These are phyloP conservation scores for Murraya paniculata DNA, from an alignment of 345 rosid species.

Conservation along the genomic window DNA sequence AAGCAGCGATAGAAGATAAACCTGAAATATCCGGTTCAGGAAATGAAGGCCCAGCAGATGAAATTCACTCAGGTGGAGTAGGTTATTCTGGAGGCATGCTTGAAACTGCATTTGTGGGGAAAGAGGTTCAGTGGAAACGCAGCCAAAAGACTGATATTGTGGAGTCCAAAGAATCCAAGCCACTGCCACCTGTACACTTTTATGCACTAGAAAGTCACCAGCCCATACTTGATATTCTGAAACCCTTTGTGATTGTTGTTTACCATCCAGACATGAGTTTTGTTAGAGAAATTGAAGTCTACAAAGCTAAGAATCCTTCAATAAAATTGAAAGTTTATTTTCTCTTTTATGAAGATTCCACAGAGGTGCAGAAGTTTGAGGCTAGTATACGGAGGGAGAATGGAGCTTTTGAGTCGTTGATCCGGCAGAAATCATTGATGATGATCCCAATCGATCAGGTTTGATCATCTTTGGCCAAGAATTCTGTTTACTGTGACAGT, in stretches of 20 bases:
- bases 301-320: slow-evolving; percentile 88
- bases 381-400: slow-evolving; percentile 92
- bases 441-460: slow-evolving; percentile 97
- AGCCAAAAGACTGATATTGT: slow-evolving; percentile 19
- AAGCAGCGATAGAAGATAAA: slow-evolving; percentile 24
- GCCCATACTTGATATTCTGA: slow-evolving; percentile 73
- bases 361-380: slow-evolving; percentile 92
- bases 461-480: slow-evolving; percentile 11
- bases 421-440: slow-evolving; percentile 94
- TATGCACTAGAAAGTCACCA: slow-evolving; percentile 78
- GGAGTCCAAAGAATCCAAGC: slow-evolving; percentile 27
- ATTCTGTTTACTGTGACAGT: background rate
- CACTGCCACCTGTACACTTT: slow-evolving; percentile 69
- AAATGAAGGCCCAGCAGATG: slow-evolving; percentile 36
- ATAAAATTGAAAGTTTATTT: slow-evolving; percentile 78
- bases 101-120: slow-evolving; percentile 11
- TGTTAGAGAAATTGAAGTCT: slow-evolving; percentile 91
- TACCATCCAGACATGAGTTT: slow-evolving; percentile 88
- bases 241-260: slow-evolving; percentile 77
- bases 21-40: slow-evolving; percentile 36
- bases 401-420: slow-evolving; percentile 92
- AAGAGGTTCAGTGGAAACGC: slow-evolving; percentile 24
- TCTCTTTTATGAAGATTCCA: slow-evolving; percentile 87
- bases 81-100: slow-evolving; percentile 22
- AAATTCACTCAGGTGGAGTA: slow-evolving; percentile 22